Percentiles rank a stretch among this genome's conserved stretches.
These are phyloP conservation scores for Boletus pseudopeckii DNA, from an alignment of 768 basidiomycete genomes.

Conservation along the genomic window DNA sequence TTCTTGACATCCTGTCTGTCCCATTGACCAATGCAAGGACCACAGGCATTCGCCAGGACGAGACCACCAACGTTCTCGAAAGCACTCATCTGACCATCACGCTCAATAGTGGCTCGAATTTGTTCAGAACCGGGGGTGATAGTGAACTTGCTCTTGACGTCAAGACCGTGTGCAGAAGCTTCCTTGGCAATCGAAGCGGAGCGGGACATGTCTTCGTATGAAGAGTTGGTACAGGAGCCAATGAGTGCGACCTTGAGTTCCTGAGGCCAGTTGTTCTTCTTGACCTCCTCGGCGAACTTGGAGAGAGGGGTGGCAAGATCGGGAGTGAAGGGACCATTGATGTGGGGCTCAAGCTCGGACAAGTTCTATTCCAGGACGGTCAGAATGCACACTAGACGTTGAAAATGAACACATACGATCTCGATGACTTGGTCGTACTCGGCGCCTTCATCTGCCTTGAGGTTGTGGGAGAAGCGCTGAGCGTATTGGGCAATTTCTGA, in stretches of 20 bases:
- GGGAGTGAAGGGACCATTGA: slow-evolving; percentile 99
- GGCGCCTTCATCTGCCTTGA: slow-evolving; percentile 79
- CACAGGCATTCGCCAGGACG: slow-evolving; percentile 97
- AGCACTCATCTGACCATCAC: slow-evolving; percentile 87
- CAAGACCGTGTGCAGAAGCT: slow-evolving; percentile 82
- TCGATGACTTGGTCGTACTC: slow-evolving; percentile 95
- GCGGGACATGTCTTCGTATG: slow-evolving; percentile 99
- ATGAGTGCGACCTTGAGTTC: slow-evolving; percentile 98
- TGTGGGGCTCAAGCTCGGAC: slow-evolving; percentile 95
- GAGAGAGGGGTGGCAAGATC: slow-evolving; percentile 98
- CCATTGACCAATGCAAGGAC: slow-evolving; percentile 99
- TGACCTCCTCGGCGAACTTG: slow-evolving; percentile 87
- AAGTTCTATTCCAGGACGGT: slow-evolving; percentile 58
- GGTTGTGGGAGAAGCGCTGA: slow-evolving; percentile 83
- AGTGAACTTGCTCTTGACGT: slow-evolving; percentile 91
- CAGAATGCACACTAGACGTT: background rate
- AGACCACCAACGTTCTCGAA: slow-evolving; percentile 89
- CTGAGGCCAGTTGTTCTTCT: slow-evolving; percentile 94
- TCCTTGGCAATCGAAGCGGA: slow-evolving; percentile 91
- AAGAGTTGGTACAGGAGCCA: slow-evolving; percentile 99
- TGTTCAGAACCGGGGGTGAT: slow-evolving; percentile 99
- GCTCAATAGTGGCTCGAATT: slow-evolving; percentile 94
- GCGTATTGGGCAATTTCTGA: slow-evolving; percentile 86
- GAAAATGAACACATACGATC: slow-evolving; percentile 53
- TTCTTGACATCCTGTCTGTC: slow-evolving; percentile 95